Evolutionary conservation across 2,329 filamentous ascomycete species (phyloP), one percentile per base, ranked within the genome.

Genomic region (Fonsecaea multimorphosa): DNA sequence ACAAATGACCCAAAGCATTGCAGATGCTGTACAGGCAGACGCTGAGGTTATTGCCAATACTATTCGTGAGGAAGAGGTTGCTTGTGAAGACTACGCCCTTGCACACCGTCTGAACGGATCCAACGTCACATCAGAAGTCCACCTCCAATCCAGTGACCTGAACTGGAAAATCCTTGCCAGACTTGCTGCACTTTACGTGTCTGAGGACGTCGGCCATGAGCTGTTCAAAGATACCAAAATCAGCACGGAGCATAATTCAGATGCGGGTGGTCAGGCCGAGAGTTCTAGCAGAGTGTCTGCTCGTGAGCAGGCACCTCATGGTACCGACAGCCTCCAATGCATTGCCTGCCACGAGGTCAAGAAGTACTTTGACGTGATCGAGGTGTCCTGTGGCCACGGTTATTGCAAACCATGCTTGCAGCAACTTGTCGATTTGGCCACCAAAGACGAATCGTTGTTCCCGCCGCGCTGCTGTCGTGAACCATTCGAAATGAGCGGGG

Each of bases 391-490:
- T 64, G 46, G 66, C 0, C 84, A 88, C 67, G 70, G 79, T 2
- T 88, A 87, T 73, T 89, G 86, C 69, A 72, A 72, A 0, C 67
- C 67, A 0, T 88, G 86, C 70, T 68, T 88, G 0, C 70, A 70
- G 1, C 62, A 66, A 0, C 78, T 87, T 0, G 84, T 87, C 71
- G n/a, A 65, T 1, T 61, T 72, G 0, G 77, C 83, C 0, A 76
- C 84, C 24, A 74, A 64, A 0, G 83, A 87, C 66, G 83, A 87
- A 62, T 76, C 79, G 0, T 70, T 85, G 0, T 88, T 86, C 63
- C 86, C 86, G 0, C 85, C 86, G 0, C 77, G 78, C 1, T 88
- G 86, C 74, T 87, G 85, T 70, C 64, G 70, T 0, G 68, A 80
- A 29, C 63, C 72, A 0, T 82, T 88, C 4, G 72, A 78, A 0